Percentiles rank a stretch among this genome's conserved stretches.
Evolutionary conservation across 2,329 filamentous ascomycete species (phyloP).

Genomic region (Pseudogymnoascus sp.): DNA sequence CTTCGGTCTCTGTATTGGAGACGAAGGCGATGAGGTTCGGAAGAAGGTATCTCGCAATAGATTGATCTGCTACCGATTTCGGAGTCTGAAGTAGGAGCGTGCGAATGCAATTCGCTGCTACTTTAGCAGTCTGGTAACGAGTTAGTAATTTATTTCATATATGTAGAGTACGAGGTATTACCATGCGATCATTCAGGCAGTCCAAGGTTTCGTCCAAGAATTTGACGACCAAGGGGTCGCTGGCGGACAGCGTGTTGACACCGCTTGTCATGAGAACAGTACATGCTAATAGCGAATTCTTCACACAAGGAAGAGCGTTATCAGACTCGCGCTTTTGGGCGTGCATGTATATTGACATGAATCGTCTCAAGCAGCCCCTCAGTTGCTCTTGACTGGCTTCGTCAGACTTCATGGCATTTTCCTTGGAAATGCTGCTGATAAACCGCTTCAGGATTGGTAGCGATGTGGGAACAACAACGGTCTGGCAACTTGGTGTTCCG

Average conservation of each 20-base stretch:
- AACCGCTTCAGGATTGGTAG: slow-evolving; percentile 91
- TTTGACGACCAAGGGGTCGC: slow-evolving; percentile 66
- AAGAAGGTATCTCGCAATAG: slow-evolving; percentile 67
- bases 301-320: slow-evolving; percentile 78
- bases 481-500: slow-evolving; percentile 79
- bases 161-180: slow-evolving; percentile 31
- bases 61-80: slow-evolving; percentile 60
- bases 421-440: slow-evolving; percentile 62
- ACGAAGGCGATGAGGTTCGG: slow-evolving; percentile 73
- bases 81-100: slow-evolving; percentile 67
- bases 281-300: slow-evolving; percentile 81
- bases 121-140: slow-evolving; percentile 62
- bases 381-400: slow-evolving; percentile 48
- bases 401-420: slow-evolving; percentile 43
- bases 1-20: slow-evolving; percentile 62
- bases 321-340: slow-evolving; percentile 69
- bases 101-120: slow-evolving; percentile 82
- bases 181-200: slow-evolving; percentile 72
- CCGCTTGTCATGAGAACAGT: slow-evolving; percentile 85
- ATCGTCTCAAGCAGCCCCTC: slow-evolving; percentile 73
- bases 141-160: slow-evolving; percentile 11
- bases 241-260: slow-evolving; percentile 63
- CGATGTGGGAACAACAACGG: slow-evolving; percentile 80
- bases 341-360: slow-evolving; percentile 71
- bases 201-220: slow-evolving; percentile 79